Evolutionary conservation across 768 basidiomycete species (phyloP), one percentile per base, ranked within the genome.

Genomic region (Lactarius tabidus): DNA sequence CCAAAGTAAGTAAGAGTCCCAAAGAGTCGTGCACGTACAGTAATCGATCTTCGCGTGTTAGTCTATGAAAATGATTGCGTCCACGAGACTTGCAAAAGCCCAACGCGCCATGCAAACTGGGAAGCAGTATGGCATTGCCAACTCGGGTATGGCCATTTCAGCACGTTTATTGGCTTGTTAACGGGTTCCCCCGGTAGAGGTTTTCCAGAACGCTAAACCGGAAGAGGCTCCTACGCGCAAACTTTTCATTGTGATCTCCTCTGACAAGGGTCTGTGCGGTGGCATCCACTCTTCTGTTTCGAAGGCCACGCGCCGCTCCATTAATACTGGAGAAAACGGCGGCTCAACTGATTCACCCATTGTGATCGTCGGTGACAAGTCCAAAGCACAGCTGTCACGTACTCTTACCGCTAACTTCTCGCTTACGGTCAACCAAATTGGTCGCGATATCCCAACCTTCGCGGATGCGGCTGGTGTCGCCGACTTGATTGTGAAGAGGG

Each of bases 11-110:
- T 74, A 73, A 76, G 60, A 39, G 1, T 33, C 17, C 35, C 23
- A 65, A 28, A 56, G 43, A 26, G 6, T 2, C 23, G n/a, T n/a
- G 23, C 17, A 20, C 33, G 56, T 9, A 57, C 62, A 57, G 56
- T 66, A 61, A 39, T 28, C 48, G 10, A 45, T 20, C 54, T 41
- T 74, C 17, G 18, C 48, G 35, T 52, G 3, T 10, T 73, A 95
- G 91, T 93, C 94, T 57, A 96, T 97, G 93, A 96, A 97, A 84
- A 95, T 99, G 86, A 96, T 98, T 83, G 96, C 95, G 64, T 98
- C 96, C 58, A 96, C 95, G 59, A 95, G 95, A 77, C 88, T 99
- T 39, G 85, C 88, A 72, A 95, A 96, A 80, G 97, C 96, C 60
- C 93, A 96, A 82, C 85, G 88, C 71, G 93, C 95, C 67, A 95